Conservation (phyloP, 1,284 basidiomycete species). For the Ceratobasidium sp. region DNA sequence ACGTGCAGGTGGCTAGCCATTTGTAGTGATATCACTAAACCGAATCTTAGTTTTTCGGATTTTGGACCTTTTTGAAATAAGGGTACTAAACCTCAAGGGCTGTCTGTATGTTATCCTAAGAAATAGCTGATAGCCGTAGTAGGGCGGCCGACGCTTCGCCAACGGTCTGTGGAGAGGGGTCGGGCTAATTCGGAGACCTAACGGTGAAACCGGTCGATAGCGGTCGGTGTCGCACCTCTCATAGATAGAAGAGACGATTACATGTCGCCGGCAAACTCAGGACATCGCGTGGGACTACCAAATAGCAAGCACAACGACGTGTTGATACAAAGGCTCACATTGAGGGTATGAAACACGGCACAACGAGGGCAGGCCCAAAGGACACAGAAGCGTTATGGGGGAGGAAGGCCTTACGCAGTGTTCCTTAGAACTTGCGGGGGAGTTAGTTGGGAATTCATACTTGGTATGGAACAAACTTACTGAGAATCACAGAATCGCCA, state of each 20-base stretch:
- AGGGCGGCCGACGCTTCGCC: background rate
- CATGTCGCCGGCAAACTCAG: no score
- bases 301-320: background rate
- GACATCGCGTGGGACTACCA: background rate
- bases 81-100: no score
- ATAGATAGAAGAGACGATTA: background rate
- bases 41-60: no score
- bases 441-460: conserved; percentile 39
- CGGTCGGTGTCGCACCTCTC: background rate
- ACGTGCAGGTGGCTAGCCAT: background rate
- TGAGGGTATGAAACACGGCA: background rate
- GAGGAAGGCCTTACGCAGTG: conserved; percentile 69
- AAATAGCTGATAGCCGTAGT: no score
- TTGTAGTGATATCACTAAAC: no score
- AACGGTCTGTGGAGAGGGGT: background rate
- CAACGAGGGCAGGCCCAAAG: background rate
- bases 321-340: conserved; percentile 16
- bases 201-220: background rate
- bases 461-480: conserved; percentile 65
- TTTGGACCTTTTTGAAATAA: no score
- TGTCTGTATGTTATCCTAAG: no score
- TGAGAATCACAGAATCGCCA: conserved; percentile 94
- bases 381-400: background rate
- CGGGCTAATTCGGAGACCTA: background rate
- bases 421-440: conserved; percentile 80